Evolutionary conservation across 2,329 filamentous ascomycete genomes (phyloP).

Genomic region (Fusarium avenaceum): DNA sequence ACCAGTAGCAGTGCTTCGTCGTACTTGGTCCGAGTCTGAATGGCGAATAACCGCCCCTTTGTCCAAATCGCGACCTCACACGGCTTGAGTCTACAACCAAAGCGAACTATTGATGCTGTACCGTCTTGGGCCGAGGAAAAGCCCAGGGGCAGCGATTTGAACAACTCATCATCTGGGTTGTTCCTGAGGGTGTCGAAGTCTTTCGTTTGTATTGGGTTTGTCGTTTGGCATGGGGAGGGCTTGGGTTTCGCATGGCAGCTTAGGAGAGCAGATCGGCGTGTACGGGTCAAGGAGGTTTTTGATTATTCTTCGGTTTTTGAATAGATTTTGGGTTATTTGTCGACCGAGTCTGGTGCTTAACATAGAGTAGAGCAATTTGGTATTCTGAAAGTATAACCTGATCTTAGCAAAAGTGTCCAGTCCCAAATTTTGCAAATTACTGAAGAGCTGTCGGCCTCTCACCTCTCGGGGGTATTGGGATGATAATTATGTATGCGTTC

Average conservation of each 20-base stretch:
- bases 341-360: too few species aligned
- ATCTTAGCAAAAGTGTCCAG: not conserved
- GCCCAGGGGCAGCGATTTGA: too few species aligned
- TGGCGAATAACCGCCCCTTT: too few species aligned
- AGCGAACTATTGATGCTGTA: not conserved
- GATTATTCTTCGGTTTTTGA: not conserved
- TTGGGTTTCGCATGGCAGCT: not conserved
- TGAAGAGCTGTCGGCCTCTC: not conserved
- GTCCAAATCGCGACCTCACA: not conserved
- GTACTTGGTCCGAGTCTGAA: not conserved
- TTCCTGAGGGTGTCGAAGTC: too few species aligned
- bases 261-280: not conserved
- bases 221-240: not conserved
- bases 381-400: not conserved
- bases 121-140: rapidly evolving
- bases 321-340: not conserved
- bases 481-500: not conserved
- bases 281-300: not conserved
- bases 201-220: not conserved
- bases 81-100: not conserved
- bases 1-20: not conserved
- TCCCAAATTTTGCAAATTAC: not conserved
- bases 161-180: not conserved
- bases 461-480: too few species aligned
- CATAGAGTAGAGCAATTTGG: not conserved